Base-by-base conservation (phyloP, 1,139 yeast genomes). In the Suhomyces terraborum region DNA sequence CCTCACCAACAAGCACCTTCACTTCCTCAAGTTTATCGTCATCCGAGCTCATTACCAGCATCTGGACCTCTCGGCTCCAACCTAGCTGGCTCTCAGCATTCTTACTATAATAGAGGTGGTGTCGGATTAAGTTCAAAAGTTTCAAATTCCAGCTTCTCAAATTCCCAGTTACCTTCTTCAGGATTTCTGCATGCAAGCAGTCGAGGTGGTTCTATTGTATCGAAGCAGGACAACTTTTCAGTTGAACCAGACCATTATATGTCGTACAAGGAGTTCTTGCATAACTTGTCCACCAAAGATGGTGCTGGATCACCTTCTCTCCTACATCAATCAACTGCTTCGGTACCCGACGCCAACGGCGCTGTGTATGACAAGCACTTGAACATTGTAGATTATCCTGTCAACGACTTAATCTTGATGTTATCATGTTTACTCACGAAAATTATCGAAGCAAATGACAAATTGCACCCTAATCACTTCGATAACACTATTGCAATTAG, bases 361-460 rank as follows among this genome's bases (percentile, higher is more conserved):
- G 30, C 43, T 7, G 39, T 36, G 9, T 45, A 54, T 42, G 77
- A 77, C 40, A 80, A 75, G 32, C 91, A 82, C 53, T 69, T 87
- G 45, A 88, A 88, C 58, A 87, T 91, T 41, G 91, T 88, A 12
- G 87, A 82, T 34, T 88, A 83, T 57, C 91, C 96, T 0, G 89
- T 87, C 2, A 79, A 84, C 44, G 94, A 87, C 50, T 74, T 93
- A 24, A 74, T 93, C 34, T 62, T 82, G 40, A 91, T 93, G 97
- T 73, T 93, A 35, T 80, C 96, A 19, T 85, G 95, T 22, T 69
- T 91, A 36, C 69, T 93, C 38, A 88, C 88, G 48, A 88, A 87
- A 58, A 89, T 93, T 34, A 85, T 91, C 34, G 94, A 86, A 55
- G 91, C 96, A n/a, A 93, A 93, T 64, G 98, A 93, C 61, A 75